These are phyloP conservation scores for Blastocystis sp. DNA, from an alignment of 352 stramenopile species.

Conservation along the genomic window DNA sequence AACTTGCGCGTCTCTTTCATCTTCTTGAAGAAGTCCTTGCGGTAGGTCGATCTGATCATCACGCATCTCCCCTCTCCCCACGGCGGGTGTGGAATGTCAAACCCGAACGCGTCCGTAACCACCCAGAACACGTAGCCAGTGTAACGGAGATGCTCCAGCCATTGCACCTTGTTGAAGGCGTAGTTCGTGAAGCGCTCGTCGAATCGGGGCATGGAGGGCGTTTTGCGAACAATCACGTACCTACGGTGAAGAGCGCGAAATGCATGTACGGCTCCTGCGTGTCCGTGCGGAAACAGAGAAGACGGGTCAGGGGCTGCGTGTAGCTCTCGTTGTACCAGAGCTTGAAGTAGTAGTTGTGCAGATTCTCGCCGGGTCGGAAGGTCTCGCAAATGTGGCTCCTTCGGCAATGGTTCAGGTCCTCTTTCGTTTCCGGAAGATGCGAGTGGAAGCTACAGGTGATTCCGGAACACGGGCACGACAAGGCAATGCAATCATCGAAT, in stretches of 20 bases:
- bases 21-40: constrained; percentile 48
- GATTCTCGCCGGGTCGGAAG: constrained; percentile 51
- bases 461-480: not conserved
- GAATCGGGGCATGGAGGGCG: constrained; percentile 37
- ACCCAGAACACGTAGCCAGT: constrained; percentile 53
- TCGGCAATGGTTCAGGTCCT: constrained; percentile 19
- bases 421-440: constrained; percentile 44
- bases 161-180: constrained; percentile 64
- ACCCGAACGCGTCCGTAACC: constrained; percentile 42
- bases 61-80: not conserved
- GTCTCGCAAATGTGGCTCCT: constrained; percentile 11
- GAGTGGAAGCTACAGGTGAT: constrained; percentile 11
- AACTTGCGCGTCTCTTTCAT: constrained; percentile 44
- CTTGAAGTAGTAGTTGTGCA: constrained; percentile 63
- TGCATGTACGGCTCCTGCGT: constrained; percentile 50
- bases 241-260: constrained; percentile 8
- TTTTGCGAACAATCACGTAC: constrained; percentile 57
- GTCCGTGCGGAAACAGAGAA: constrained; percentile 40
- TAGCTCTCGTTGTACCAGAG: constrained; percentile 43
- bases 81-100: constrained; percentile 63
- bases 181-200: constrained; percentile 65
- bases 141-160: constrained; percentile 64
- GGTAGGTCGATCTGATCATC: constrained; percentile 10
- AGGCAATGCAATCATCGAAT: constrained; percentile 37
- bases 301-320: constrained; percentile 14